These are phyloP conservation scores for Rhizomucor miehei DNA, from an alignment of 371 early-diverging fungal species.

Conservation along the genomic window DNA sequence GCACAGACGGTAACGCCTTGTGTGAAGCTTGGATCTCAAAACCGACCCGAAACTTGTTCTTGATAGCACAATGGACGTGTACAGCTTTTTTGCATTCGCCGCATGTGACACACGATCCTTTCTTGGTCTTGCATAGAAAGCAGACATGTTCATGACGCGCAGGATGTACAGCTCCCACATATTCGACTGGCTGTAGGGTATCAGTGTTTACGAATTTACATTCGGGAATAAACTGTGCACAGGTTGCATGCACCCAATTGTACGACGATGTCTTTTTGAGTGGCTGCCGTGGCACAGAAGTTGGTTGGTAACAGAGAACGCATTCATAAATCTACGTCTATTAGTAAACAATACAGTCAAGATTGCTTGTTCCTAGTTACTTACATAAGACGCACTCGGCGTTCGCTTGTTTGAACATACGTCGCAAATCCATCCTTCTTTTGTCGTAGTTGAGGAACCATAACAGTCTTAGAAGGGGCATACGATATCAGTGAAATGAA, in stretches of 20 bases:
- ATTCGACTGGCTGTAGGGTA: conserved; percentile 75
- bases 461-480: conserved; percentile 46
- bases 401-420: conserved; percentile 57
- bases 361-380: not conserved
- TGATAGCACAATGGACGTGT: conserved; percentile 49
- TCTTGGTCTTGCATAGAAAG: conserved; percentile 35
- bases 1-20: not conserved
- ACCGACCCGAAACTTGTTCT: conserved; percentile 36
- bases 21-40: conserved; percentile 31
- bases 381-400: conserved; percentile 57
- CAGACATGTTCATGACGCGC: conserved; percentile 59
- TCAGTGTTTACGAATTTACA: conserved; percentile 61
- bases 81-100: conserved; percentile 34
- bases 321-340: conserved; percentile 52
- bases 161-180: conserved; percentile 61
- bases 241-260: conserved; percentile 93
- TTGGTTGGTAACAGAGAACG: conserved; percentile 48
- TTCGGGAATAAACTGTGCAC: conserved; percentile 87
- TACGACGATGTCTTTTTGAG: conserved; percentile 88
- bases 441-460: conserved; percentile 21
- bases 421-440: conserved; percentile 59
- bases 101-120: conserved; percentile 46
- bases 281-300: conserved; percentile 45
- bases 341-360: not conserved
- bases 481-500: no score